These are phyloP conservation scores for Arachnomyces sp. DNA, from an alignment of 2,329 filamentous ascomycete species.

Conservation along the genomic window DNA sequence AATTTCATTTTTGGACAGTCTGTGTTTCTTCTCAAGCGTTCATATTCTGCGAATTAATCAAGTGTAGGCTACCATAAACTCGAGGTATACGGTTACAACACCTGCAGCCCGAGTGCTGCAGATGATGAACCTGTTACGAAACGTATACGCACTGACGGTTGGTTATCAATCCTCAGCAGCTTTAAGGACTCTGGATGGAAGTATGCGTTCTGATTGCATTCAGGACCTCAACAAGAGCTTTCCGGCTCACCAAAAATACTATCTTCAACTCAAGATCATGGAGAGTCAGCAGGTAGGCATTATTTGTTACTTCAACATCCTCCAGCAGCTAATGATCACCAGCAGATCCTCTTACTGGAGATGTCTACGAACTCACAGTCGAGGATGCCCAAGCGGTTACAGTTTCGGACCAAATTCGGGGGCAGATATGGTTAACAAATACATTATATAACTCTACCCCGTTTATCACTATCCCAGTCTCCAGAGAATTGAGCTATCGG, in stretches of 20 bases:
- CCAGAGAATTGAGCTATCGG: neutral
- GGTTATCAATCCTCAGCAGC: no score
- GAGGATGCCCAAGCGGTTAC: neutral
- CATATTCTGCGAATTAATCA: no score
- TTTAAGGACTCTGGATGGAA: no score
- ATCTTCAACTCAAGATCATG: no score
- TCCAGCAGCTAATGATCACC: neutral
- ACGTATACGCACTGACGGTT: no score
- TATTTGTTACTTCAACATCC: neutral
- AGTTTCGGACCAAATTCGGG: neutral
- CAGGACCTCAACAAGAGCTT: neutral
- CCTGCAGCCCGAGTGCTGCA: no score
- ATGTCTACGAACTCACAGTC: constrained; percentile 1
- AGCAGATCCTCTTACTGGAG: neutral
- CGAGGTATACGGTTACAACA: no score
- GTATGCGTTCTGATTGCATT: constrained; percentile 1
- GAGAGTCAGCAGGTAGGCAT: neutral
- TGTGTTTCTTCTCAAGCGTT: no score
- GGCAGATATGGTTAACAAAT: neutral
- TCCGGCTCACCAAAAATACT: neutral
- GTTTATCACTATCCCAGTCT: constrained; percentile 1
- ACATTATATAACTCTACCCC: neutral
- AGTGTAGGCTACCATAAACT: no score
- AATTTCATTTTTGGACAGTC: no score
- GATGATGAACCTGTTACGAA: no score